phyloP scores from a whole-genome alignment of 805 yeast species.

The Candida coquimbonensis region DNA sequence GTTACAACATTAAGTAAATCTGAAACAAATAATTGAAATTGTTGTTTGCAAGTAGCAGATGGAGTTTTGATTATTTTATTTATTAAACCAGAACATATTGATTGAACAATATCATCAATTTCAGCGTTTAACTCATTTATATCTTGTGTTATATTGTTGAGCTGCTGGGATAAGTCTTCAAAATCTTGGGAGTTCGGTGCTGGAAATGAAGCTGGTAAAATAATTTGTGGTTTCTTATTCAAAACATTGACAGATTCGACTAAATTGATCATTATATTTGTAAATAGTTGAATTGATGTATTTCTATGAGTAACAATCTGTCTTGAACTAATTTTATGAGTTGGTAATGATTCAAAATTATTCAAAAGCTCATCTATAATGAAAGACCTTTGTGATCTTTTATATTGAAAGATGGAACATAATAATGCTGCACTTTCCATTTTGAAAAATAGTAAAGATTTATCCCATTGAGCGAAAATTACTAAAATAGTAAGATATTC shows the following conservation, averaged over 20 bases:
- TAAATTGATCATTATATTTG: conserved; percentile 38
- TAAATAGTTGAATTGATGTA: conserved; percentile 39
- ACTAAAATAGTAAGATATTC: conserved; percentile 43
- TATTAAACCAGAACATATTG: conserved; percentile 14
- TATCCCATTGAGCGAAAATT: conserved; percentile 28
- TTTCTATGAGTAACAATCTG: conserved; percentile 39
- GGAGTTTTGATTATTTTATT: conserved; percentile 25
- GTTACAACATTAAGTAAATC: conserved; percentile 47
- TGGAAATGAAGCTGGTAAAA: conserved; percentile 4
- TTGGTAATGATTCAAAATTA: conserved; percentile 43
- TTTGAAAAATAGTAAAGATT: conserved; percentile 16
- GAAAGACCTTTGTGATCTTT: conserved; percentile 48
- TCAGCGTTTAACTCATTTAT: conserved; percentile 2
- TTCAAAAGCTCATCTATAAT: conserved; percentile 54
- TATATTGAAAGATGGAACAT: conserved; percentile 19
- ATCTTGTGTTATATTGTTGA: conserved; percentile 4
- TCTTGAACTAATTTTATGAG: conserved; percentile 36
- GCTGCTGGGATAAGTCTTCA: conserved; percentile 10
- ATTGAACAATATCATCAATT: conserved; percentile 4
- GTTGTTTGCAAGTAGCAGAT: conserved; percentile 26
- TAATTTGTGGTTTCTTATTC: conserved; percentile 12
- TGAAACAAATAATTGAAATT: conserved; percentile 46
- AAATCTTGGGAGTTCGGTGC: conserved; percentile 8
- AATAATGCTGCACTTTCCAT: conserved; percentile 15
- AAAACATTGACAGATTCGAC: conserved; percentile 32